A percentile compares a stretch with the other conserved stretches of the same genome.
Conservation (phyloP, 352 stramenopile genomes). For the Pythium pyrilobum region DNA sequence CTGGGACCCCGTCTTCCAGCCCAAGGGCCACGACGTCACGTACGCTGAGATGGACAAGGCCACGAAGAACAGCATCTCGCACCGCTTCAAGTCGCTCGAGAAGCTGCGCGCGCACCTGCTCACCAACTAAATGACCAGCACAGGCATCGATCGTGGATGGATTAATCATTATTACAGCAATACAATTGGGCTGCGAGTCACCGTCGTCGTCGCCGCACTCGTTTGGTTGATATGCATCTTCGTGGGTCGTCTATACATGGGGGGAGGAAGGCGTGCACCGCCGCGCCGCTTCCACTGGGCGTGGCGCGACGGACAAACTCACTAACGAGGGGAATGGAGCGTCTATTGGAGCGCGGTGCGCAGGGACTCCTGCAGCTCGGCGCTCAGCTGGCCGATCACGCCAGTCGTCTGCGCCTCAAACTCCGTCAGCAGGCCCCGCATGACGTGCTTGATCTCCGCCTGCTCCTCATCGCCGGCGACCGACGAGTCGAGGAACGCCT, state of each 20-base stretch:
- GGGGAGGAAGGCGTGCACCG: no score
- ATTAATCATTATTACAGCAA: slow-evolving; percentile 23
- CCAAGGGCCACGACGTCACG: slow-evolving; percentile 73
- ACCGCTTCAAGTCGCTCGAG: slow-evolving; percentile 82
- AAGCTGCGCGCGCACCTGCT: slow-evolving; percentile 31
- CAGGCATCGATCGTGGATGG: slow-evolving; percentile 6
- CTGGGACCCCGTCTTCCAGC: slow-evolving; percentile 91
- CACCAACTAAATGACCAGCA: background rate
- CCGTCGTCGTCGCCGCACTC: background rate
- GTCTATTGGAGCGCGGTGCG: slow-evolving; percentile 18
- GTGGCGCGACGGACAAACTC: no score
- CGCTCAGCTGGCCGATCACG: slow-evolving; percentile 65
- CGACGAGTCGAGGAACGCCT: slow-evolving; percentile 50
- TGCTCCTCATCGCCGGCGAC: slow-evolving; percentile 75
- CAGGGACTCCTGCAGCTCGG: slow-evolving; percentile 63
- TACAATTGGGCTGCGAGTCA: slow-evolving; percentile 13
- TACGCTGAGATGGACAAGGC: slow-evolving; percentile 90
- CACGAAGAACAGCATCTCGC: slow-evolving; percentile 89
- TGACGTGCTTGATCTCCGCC: slow-evolving; percentile 57
- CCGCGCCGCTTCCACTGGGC: background rate
- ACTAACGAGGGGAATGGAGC: no score
- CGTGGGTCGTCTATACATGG: slow-evolving; percentile 13
- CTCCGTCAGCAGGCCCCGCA: slow-evolving; percentile 56
- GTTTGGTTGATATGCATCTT: slow-evolving; percentile 5
- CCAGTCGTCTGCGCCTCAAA: slow-evolving; percentile 82